phyloP scores from a whole-genome alignment of 2,329 filamentous ascomycete species.

The Nemania abortiva region DNA sequence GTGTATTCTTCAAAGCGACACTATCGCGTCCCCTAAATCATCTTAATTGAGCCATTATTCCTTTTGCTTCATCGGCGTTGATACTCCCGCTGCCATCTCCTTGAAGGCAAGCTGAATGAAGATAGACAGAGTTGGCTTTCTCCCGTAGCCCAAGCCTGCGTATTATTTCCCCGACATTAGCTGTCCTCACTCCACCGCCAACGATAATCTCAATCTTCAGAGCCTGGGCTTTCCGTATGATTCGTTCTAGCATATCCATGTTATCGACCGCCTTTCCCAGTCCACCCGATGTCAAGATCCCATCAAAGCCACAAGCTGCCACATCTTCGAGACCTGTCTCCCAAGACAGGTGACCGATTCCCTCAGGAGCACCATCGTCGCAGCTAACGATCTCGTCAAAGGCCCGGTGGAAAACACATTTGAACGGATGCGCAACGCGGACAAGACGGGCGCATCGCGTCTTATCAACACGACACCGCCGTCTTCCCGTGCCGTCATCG shows the following conservation, averaged over 20 bases:
- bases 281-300: conserved; percentile 67
- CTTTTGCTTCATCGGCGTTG: conserved; percentile 48
- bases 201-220: conserved; percentile 61
- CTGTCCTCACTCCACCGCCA: conserved; percentile 63
- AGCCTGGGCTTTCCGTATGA: conserved; percentile 50
- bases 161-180: conserved; percentile 54
- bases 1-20: neutral
- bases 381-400: conserved; percentile 62
- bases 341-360: conserved; percentile 37
- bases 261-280: conserved; percentile 57
- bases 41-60: conserved; percentile 42
- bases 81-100: conserved; percentile 40
- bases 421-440: conserved; percentile 55
- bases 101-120: conserved; percentile 62
- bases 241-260: conserved; percentile 51
- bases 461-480: conserved; percentile 54
- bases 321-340: conserved; percentile 53
- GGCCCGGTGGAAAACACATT: conserved; percentile 67
- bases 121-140: conserved; percentile 52
- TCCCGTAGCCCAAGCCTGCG: conserved; percentile 45
- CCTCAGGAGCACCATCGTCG: conserved; percentile 12
- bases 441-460: conserved; percentile 58
- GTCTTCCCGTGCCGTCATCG: neutral
- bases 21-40: neutral
- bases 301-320: conserved; percentile 60